phyloP scores from a whole-genome alignment of 208 protist genomes.

The Acanthamoeba sp. region DNA sequence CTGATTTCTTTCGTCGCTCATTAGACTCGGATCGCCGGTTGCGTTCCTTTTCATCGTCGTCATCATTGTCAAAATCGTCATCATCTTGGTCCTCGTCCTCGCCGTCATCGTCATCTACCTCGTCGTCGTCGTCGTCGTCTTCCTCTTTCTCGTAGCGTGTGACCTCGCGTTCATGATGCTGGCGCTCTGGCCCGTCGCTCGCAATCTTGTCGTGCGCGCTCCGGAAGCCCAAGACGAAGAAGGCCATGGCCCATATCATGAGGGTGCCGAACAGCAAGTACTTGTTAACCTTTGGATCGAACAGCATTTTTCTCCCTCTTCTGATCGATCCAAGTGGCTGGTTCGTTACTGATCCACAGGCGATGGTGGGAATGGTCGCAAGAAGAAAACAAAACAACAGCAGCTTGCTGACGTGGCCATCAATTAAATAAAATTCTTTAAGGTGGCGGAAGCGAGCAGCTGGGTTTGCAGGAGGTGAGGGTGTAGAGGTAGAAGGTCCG shows the following conservation, averaged over 20 bases:
- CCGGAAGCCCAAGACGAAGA: constrained; percentile 31
- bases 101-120: not conserved
- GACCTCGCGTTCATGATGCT: not conserved
- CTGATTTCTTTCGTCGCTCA: not conserved
- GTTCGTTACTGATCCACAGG: not conserved
- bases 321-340: too few species aligned
- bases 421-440: not conserved
- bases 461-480: constrained; percentile 18
- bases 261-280: not conserved
- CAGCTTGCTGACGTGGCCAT: too few species aligned
- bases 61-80: not conserved
- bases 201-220: not conserved
- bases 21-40: not conserved
- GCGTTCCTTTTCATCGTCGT: not conserved
- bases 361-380: too few species aligned
- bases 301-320: constrained; percentile 11
- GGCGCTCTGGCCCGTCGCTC: not conserved
- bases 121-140: not conserved
- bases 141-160: not conserved
- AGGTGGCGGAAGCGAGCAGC: too few species aligned
- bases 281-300: constrained; percentile 32
- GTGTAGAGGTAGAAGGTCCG: constrained; percentile 57
- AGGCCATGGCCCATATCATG: constrained; percentile 15
- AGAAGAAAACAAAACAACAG: too few species aligned
- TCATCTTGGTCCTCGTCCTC: not conserved